Percentiles rank a stretch among this genome's conserved stretches.
Evolutionary conservation across 495 filamentous ascomycete species (phyloP).

Genomic region (Hypomontagnella monticulosa): DNA sequence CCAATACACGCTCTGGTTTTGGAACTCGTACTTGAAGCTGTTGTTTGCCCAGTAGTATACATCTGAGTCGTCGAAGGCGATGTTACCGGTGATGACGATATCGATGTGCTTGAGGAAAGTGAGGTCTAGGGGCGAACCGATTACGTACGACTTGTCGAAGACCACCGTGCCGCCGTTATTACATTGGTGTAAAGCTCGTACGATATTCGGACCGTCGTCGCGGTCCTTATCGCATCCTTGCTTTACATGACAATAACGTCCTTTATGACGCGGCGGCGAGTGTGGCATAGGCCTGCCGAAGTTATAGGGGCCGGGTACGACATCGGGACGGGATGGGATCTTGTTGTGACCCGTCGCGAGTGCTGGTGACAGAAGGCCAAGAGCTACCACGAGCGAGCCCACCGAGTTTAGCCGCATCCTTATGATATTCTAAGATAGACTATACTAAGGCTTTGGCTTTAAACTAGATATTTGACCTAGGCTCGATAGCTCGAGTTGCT

Average conservation of each 20-base stretch:
- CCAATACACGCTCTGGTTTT: constrained; percentile 45
- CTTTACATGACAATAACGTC: constrained; percentile 31
- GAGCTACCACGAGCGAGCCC: constrained; percentile 3
- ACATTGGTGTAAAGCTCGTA: constrained; percentile 67
- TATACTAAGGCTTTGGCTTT: not conserved
- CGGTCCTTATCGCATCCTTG: constrained; percentile 13
- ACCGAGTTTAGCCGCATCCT: constrained; percentile 19
- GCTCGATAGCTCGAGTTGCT: not conserved
- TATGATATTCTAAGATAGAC: not conserved
- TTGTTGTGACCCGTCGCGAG: not conserved
- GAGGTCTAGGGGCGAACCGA: constrained; percentile 72
- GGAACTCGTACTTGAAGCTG: constrained; percentile 45
- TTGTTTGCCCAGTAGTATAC: constrained; percentile 45
- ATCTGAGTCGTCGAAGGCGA: constrained; percentile 39
- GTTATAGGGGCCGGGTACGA: constrained; percentile 27
- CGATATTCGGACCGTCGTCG: constrained; percentile 68
- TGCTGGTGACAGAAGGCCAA: constrained; percentile 8
- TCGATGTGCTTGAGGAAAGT: constrained; percentile 72
- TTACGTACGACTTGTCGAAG: constrained; percentile 65
- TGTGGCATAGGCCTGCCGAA: constrained; percentile 16
- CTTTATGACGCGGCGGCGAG: constrained; percentile 26
- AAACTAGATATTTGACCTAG: not conserved
- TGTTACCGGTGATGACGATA: constrained; percentile 49
- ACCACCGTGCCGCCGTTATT: constrained; percentile 74
- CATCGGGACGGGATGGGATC: constrained; percentile 33